Evolutionary conservation across 805 yeast genomes (phyloP).

Genomic region (Phaffomyces antillensis): DNA sequence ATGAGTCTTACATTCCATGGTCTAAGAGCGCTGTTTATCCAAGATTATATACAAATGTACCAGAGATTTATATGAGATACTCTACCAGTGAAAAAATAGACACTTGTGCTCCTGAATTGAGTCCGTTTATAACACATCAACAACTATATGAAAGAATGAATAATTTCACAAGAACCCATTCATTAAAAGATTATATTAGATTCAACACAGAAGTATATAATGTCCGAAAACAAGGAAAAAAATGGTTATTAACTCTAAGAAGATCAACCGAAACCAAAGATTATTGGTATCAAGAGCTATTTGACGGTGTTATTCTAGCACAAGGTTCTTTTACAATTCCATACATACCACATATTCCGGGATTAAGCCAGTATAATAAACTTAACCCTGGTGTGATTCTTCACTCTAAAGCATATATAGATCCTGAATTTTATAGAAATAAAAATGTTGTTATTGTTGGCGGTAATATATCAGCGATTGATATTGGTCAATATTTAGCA

Average conservation of each 20-base stretch:
- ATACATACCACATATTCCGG: constrained; percentile 41
- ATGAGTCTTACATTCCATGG: constrained; percentile 30
- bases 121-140: constrained; percentile 32
- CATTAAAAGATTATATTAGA: constrained; percentile 28
- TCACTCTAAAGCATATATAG: constrained; percentile 47
- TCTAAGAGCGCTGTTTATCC: constrained; percentile 28
- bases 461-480: constrained; percentile 36
- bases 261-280: constrained; percentile 16
- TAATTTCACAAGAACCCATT: constrained; percentile 23
- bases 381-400: constrained; percentile 36
- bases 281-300: constrained; percentile 38
- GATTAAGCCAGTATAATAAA: constrained; percentile 36
- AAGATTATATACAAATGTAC: constrained; percentile 33
- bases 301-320: constrained; percentile 53
- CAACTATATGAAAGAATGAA: constrained; percentile 27
- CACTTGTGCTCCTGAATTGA: constrained; percentile 15
- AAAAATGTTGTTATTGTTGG: constrained; percentile 39
- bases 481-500: constrained; percentile 37
- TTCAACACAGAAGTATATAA: constrained; percentile 34
- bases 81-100: constrained; percentile 26
- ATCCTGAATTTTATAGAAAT: constrained; percentile 30
- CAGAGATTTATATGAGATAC: constrained; percentile 21
- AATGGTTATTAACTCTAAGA: constrained; percentile 33
- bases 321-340: constrained; percentile 57
- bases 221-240: constrained; percentile 23